These are phyloP conservation scores for Hanseniaspora opuntiae DNA, from an alignment of 805 yeast genomes.

Conservation along the genomic window DNA sequence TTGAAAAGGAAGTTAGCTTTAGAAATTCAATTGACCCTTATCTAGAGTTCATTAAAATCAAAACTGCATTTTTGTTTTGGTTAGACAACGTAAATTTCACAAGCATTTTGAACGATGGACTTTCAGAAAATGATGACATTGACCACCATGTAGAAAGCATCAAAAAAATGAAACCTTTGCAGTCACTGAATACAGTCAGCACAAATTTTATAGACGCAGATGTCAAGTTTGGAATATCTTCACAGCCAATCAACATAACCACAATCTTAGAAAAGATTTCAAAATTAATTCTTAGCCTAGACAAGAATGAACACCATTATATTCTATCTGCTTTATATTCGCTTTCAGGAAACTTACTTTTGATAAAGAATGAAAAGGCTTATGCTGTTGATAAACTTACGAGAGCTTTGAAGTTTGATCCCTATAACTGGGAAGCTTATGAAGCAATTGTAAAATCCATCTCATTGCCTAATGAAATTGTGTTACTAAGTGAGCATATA, in stretches of 20 bases:
- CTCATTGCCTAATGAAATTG: constrained; percentile 49
- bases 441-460: constrained; percentile 56
- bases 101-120: background rate
- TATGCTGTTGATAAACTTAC: constrained; percentile 50
- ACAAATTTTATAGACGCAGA: background rate
- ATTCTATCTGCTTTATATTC: constrained; percentile 48
- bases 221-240: constrained; percentile 47
- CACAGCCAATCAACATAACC: constrained; percentile 28
- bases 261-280: constrained; percentile 32
- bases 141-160: background rate
- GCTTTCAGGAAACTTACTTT: constrained; percentile 54
- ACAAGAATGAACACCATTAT: constrained; percentile 2
- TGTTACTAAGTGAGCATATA: constrained; percentile 28
- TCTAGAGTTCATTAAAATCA: background rate
- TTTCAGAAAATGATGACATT: background rate
- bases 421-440: constrained; percentile 94
- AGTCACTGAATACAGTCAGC: background rate
- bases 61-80: background rate
- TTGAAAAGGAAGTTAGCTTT: background rate
- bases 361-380: constrained; percentile 40
- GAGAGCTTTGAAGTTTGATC: constrained; percentile 51
- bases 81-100: background rate
- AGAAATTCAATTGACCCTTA: background rate
- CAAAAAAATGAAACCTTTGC: background rate
- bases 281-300: constrained; percentile 13